Conservation (phyloP, 768 basidiomycete genomes). For the Russula sp. region DNA sequence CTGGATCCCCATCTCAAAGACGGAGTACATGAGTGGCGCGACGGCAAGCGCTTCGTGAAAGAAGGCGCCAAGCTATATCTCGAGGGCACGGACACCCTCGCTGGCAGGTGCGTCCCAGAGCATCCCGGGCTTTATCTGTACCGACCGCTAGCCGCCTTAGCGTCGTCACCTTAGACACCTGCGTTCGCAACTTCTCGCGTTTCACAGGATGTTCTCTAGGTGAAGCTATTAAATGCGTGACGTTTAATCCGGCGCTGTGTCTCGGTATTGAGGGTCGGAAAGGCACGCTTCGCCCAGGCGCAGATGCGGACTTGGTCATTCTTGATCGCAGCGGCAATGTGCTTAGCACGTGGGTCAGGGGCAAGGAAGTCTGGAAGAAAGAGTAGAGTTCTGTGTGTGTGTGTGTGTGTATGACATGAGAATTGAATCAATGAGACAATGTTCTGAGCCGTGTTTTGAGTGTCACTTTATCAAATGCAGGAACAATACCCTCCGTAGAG, state of each 20-base stretch:
- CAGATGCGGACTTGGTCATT: slow-evolving; percentile 81
- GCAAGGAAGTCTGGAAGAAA: slow-evolving; percentile 65
- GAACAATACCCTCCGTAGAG: too few species aligned
- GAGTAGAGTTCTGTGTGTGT: background rate
- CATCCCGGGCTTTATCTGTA: background rate
- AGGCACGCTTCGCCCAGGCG: slow-evolving; percentile 77
- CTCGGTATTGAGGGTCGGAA: slow-evolving; percentile 77
- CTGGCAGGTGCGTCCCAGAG: slow-evolving; percentile 62
- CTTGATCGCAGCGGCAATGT: slow-evolving; percentile 66
- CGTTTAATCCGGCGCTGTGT: slow-evolving; percentile 81
- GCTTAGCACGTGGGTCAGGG: slow-evolving; percentile 72
- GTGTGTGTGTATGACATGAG: background rate
- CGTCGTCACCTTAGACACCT: slow-evolving; percentile 79
- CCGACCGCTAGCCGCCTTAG: slow-evolving; percentile 38
- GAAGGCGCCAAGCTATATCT: slow-evolving; percentile 77
- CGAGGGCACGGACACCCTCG: slow-evolving; percentile 83
- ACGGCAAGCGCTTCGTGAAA: slow-evolving; percentile 76
- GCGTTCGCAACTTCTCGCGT: slow-evolving; percentile 77
- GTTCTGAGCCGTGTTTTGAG: background rate
- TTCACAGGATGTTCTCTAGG: slow-evolving; percentile 84
- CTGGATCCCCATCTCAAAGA: slow-evolving; percentile 82
- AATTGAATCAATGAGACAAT: background rate
- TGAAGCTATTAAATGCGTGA: slow-evolving; percentile 83
- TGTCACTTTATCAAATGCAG: background rate
- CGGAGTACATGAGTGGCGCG: slow-evolving; percentile 86